A percentile compares a stretch with the other conserved stretches of the same genome.
Evolutionary conservation across 2,329 filamentous ascomycete genomes (phyloP).

Genomic region (Bipolaris victoriae): DNA sequence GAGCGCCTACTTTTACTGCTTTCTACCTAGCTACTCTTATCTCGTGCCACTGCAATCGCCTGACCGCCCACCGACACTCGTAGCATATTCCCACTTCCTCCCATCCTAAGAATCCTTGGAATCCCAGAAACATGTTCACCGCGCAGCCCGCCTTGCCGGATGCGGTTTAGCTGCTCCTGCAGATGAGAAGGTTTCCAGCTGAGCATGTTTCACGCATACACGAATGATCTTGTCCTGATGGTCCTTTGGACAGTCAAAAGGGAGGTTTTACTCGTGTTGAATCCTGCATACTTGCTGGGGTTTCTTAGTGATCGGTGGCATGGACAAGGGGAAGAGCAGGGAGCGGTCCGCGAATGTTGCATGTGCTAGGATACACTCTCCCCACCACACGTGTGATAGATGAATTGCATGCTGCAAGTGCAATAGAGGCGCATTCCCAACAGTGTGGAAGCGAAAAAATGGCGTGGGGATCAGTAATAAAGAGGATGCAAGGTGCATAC

Average conservation of each 20-base stretch:
- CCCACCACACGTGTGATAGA: conserved; percentile 23
- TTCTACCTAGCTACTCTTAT: background rate
- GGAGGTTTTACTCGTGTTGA: background rate
- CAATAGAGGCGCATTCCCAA: background rate
- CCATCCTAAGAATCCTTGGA: background rate
- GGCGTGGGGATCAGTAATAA: background rate
- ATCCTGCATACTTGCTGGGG: background rate
- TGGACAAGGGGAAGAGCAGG: conserved; percentile 8
- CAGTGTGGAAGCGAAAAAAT: background rate
- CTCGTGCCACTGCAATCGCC: background rate
- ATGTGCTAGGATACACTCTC: conserved; percentile 13
- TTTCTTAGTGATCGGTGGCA: background rate
- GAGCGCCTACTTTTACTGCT: background rate
- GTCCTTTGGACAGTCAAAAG: background rate
- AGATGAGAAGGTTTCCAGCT: conserved; percentile 25
- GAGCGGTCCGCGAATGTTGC: conserved; percentile 14
- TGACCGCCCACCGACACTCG: background rate
- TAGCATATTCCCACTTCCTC: background rate
- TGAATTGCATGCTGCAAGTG: conserved; percentile 11
- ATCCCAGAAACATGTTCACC: background rate
- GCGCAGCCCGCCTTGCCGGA: conserved; percentile 17
- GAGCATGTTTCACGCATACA: conserved; percentile 27
- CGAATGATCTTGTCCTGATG: background rate
- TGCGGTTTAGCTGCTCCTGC: conserved; percentile 15
- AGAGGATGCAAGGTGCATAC: background rate